Conservation (phyloP, 768 basidiomycete genomes). For the Calvatia gigantea region DNA sequence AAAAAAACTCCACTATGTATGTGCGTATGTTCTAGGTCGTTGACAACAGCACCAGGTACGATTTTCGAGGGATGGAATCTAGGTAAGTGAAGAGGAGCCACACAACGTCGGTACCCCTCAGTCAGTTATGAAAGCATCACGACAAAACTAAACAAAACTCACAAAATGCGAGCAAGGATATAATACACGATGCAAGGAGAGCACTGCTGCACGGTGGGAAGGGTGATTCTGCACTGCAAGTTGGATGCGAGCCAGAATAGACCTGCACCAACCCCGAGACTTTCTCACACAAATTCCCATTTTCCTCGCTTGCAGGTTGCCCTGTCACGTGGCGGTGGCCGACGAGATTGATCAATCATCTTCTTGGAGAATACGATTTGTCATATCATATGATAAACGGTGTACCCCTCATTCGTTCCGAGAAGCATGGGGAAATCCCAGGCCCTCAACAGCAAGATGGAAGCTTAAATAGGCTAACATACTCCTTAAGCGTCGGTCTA, state of each 20-base stretch:
- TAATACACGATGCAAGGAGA: background rate
- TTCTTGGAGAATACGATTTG: background rate
- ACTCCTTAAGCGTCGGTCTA: background rate
- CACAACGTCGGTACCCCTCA: background rate
- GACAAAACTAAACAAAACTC: background rate
- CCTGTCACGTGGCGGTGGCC: constrained; percentile 1
- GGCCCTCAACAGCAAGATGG: background rate
- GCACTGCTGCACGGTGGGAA: background rate
- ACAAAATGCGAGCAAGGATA: background rate
- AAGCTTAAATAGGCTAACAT: background rate
- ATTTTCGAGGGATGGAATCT: background rate
- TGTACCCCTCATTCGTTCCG: background rate
- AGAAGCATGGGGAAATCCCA: background rate
- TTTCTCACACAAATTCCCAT: constrained; percentile 4
- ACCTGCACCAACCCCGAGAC: background rate
- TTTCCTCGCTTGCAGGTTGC: too few relatives aligned
- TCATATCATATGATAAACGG: background rate
- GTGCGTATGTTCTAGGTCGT: background rate
- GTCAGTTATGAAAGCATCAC: background rate
- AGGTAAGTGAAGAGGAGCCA: background rate
- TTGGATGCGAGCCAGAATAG: constrained; percentile 7
- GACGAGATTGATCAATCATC: background rate
- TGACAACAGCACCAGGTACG: background rate
- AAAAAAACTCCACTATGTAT: background rate
- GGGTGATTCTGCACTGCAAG: constrained; percentile 1